A percentile compares a stretch with the other conserved stretches of the same genome.
These are phyloP conservation scores for Leccinum rimulosum DNA, from an alignment of 768 basidiomycete species.

Conservation along the genomic window DNA sequence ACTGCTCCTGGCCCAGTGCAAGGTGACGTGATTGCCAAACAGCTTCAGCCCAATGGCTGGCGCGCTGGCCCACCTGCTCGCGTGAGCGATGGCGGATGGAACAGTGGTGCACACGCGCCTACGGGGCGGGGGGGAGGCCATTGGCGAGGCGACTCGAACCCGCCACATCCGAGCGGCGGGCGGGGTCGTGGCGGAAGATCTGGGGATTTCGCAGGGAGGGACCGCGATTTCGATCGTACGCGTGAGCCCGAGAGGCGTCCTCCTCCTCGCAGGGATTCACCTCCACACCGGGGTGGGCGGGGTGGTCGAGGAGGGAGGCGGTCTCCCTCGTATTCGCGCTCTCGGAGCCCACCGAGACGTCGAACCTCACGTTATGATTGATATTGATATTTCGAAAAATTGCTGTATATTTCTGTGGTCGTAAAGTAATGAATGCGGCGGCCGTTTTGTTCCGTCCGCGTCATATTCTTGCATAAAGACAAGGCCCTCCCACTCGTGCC, in stretches of 20 bases:
- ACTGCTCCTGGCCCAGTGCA: constrained; percentile 41
- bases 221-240: constrained; percentile 37
- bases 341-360: constrained; percentile 43
- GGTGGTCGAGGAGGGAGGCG: constrained; percentile 43
- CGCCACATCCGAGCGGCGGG: constrained; percentile 38
- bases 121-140: constrained; percentile 62
- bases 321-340: constrained; percentile 36
- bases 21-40: constrained; percentile 42
- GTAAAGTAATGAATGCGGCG: neutral
- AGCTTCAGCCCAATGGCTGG: constrained; percentile 35
- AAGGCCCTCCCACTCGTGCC: neutral
- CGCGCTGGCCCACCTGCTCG: constrained; percentile 35
- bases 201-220: constrained; percentile 34
- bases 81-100: constrained; percentile 51
- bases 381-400: constrained; percentile 22
- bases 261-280: constrained; percentile 46
- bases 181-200: constrained; percentile 43
- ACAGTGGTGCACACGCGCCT: constrained; percentile 35
- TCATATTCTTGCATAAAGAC: neutral
- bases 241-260: constrained; percentile 47
- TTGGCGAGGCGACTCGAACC: constrained; percentile 71
- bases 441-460: neutral
- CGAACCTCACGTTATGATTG: constrained; percentile 34
- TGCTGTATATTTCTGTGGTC: constrained; percentile 2
- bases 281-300: constrained; percentile 46